These are phyloP conservation scores for Proliferodiscus dingleyae DNA, from an alignment of 2,329 filamentous ascomycete species.

Conservation along the genomic window DNA sequence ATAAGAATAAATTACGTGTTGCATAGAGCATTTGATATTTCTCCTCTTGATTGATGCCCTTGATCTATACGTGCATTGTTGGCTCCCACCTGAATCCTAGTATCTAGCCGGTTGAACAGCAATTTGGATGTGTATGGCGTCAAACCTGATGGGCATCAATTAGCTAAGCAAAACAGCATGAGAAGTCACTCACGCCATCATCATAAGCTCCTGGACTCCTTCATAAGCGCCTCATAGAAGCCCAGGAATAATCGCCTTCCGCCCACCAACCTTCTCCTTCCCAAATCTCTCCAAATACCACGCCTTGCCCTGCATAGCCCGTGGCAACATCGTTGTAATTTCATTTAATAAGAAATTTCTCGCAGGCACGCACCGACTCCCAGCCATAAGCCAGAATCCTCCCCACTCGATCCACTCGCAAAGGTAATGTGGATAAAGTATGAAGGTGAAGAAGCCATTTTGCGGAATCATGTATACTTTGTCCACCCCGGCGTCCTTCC, in stretches of 20 bases:
- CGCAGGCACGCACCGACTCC: conserved; percentile 65
- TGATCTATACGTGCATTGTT: no score
- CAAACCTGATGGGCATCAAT: no score
- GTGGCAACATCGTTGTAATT: conserved; percentile 81
- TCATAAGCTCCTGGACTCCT: no score
- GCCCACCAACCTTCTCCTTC: conserved; percentile 67
- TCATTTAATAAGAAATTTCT: conserved; percentile 82
- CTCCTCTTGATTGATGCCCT: no score
- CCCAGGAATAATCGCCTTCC: conserved; percentile 68
- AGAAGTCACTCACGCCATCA: no score
- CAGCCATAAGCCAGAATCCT: conserved; percentile 77
- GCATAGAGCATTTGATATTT: no score
- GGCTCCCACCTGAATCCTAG: no score
- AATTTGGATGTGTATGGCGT: no score
- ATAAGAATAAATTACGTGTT: no score
- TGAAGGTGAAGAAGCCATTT: conserved; percentile 73
- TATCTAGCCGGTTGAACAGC: no score
- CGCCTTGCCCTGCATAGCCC: conserved; percentile 71
- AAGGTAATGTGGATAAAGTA: conserved; percentile 92
- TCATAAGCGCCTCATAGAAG: conserved; percentile 30
- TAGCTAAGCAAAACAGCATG: no score
- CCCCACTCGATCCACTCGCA: conserved; percentile 96
- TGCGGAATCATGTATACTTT: conserved; percentile 87
- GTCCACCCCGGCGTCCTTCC: conserved; percentile 46
- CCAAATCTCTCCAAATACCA: conserved; percentile 93